A percentile compares a stretch with the other conserved stretches of the same genome.
phyloP scores from a whole-genome alignment of 352 stramenopile species.

The Globisporangium acanthophoron region DNA sequence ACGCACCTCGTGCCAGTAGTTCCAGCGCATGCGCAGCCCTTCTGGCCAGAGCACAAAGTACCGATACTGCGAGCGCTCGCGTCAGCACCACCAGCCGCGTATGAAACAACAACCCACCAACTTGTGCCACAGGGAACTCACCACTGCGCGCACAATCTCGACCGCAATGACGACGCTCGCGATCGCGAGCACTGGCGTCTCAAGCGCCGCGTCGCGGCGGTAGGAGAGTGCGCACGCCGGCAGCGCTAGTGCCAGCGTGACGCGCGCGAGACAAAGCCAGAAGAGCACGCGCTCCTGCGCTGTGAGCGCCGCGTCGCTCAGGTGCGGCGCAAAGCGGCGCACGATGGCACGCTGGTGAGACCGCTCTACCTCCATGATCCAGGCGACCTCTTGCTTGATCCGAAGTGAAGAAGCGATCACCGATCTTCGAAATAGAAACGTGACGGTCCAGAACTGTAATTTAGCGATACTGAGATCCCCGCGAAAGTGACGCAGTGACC shows the following conservation, averaged over 20 bases:
- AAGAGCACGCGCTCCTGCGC: conserved; percentile 57
- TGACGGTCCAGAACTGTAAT: too few species aligned
- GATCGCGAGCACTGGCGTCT: conserved; percentile 60
- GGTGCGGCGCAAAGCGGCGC: conserved; percentile 60
- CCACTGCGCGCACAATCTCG: conserved; percentile 43
- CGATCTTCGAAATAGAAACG: too few species aligned
- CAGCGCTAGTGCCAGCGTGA: conserved; percentile 46
- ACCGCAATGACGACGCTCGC: conserved; percentile 43
- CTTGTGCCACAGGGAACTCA: conserved; percentile 12
- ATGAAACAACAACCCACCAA: neutral
- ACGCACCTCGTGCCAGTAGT: conserved; percentile 66
- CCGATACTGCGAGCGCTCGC: conserved; percentile 37
- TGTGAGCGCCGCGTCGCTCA: conserved; percentile 43
- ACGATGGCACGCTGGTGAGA: conserved; percentile 66
- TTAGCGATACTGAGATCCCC: too few species aligned
- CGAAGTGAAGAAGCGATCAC: too few species aligned
- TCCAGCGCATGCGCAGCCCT: conserved; percentile 56
- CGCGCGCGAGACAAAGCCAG: conserved; percentile 37
- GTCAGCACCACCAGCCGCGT: neutral
- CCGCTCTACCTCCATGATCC: too few species aligned
- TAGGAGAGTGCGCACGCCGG: conserved; percentile 43
- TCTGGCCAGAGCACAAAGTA: conserved; percentile 71
- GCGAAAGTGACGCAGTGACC: neutral
- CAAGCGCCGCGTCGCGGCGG: conserved; percentile 47
- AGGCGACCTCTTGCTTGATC: neutral